Evolutionary conservation across 352 stramenopile genomes (phyloP).

Genomic region (Chrysophaeum taylorii): DNA sequence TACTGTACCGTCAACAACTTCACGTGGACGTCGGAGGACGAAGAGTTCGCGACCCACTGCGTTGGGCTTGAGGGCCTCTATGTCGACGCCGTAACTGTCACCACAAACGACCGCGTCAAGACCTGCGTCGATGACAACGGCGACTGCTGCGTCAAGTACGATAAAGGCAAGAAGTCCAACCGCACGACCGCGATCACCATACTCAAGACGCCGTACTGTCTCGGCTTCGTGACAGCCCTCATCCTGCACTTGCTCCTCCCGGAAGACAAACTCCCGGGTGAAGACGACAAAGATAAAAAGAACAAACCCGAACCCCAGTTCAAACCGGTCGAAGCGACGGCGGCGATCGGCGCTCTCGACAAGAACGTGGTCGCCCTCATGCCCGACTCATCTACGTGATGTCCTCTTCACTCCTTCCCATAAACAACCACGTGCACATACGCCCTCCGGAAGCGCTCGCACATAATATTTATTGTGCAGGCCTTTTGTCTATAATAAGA

Average conservation of each 20-base stretch:
- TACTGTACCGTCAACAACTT: neutral
- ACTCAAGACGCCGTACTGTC: slow-evolving; percentile 46
- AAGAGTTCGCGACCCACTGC: neutral
- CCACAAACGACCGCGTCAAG: neutral
- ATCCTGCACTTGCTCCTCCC: slow-evolving; percentile 46
- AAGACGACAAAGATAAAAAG: too few relatives aligned
- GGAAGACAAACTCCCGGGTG: slow-evolving; percentile 28
- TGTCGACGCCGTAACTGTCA: neutral
- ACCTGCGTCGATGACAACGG: slow-evolving; percentile 18
- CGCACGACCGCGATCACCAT: slow-evolving; percentile 30
- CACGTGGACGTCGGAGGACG: neutral
- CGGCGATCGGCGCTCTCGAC: too few relatives aligned
- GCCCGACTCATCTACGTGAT: too few relatives aligned
- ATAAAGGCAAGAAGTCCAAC: neutral
- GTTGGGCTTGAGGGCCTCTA: neutral
- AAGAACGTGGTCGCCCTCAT: too few relatives aligned
- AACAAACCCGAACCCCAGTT: too few relatives aligned
- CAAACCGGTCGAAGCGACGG: too few relatives aligned
- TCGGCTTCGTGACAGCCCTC: slow-evolving; percentile 44
- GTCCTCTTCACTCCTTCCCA: too few relatives aligned
- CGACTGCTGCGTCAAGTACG: neutral
- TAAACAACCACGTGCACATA: too few relatives aligned
- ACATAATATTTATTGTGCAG: too few relatives aligned
- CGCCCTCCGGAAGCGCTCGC: too few relatives aligned
- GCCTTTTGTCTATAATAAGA: too few relatives aligned